phyloP scores from a whole-genome alignment of 768 basidiomycete species.

The Gautieria morchelliformis region DNA sequence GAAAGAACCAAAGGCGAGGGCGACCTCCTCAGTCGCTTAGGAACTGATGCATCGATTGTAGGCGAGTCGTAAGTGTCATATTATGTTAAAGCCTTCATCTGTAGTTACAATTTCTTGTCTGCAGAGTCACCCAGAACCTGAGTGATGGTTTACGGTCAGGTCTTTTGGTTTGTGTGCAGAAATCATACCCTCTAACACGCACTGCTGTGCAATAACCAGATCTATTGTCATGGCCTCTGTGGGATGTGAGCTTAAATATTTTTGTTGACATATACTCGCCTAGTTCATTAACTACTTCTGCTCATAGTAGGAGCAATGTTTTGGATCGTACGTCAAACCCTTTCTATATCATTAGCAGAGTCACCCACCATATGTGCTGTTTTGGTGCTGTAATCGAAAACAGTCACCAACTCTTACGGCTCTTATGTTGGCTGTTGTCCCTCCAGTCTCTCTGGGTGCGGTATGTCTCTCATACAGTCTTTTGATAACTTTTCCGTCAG shows the following conservation, averaged over 20 bases:
- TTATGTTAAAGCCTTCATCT: not conserved
- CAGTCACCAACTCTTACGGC: slow-evolving; percentile 81
- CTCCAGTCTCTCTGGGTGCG: slow-evolving; percentile 78
- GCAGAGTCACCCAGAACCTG: slow-evolving; percentile 34
- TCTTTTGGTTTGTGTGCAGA: not conserved
- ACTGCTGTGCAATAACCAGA: slow-evolving; percentile 44
- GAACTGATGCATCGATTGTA: slow-evolving; percentile 86
- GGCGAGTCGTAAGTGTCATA: slow-evolving; percentile 63
- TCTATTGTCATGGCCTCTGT: slow-evolving; percentile 87
- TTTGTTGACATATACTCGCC: not conserved
- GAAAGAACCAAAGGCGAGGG: slow-evolving; percentile 71
- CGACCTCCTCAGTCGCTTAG: slow-evolving; percentile 85
- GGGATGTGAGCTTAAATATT: slow-evolving; percentile 51
- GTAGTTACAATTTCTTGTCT: slow-evolving; percentile 1
- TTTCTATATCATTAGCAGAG: not conserved
- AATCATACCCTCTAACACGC: slow-evolving; percentile 38
- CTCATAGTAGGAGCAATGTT: slow-evolving; percentile 85
- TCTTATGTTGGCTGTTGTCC: slow-evolving; percentile 89
- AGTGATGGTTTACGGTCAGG: slow-evolving; percentile 35
- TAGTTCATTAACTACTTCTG: not conserved
- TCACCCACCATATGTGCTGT: not conserved
- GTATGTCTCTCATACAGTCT: slow-evolving; percentile 32
- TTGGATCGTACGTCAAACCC: slow-evolving; percentile 26
- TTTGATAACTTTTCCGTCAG: slow-evolving; percentile 6
- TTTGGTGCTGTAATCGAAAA: not conserved